Base-by-base conservation (phyloP, 179 eudicot species). In the Beta macrorhiza region DNA sequence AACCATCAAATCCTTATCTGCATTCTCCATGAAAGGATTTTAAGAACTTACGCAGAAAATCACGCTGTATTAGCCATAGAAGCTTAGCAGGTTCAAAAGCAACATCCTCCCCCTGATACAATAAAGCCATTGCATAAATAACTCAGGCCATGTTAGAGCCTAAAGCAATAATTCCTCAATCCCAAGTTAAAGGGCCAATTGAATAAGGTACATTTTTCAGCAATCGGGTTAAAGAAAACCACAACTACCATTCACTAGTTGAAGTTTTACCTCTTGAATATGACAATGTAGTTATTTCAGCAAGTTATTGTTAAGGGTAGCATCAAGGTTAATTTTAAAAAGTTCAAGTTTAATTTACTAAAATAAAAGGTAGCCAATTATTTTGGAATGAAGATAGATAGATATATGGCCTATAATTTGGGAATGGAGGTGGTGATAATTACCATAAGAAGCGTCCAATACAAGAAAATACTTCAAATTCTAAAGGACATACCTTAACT, bases 71-170 rank as follows among this genome's bases (percentile, higher is more conserved):
- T 79, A 96, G 92, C 99, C 98, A 94, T 81, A 96, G 76, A 78
- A 96, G 93, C 87, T 94, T 96, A 73, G 98, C 97, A 52, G 99
- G 99, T 84, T 92, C 97, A 91, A 96, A 96, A 76, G 99, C 98
- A 85, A 91, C 90, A 89, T 96, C 98, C 89, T 91, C 88, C 78
- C 98, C 99, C 99, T 96, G 87, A 81, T 82, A 72, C 75, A 68
- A 49, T 42, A 0, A 56, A 75, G 5, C 16, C 12, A 69, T 5
- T 20, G 64, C 20, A 45, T 32, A 57, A 57, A n/a, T 12, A 42
- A 17, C 12, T 9, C 5, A 78, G 13, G 14, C 72, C 59, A 47
- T 73, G 45, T 45, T 52, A 67, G 55, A 63, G n/a, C 74, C 15
- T 44, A 14, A 56, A 8, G 25, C 75, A 45, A 19, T 71, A 3